phyloP scores from a whole-genome alignment of 2,329 filamentous ascomycete species.

The Aureobasidium sp. region DNA sequence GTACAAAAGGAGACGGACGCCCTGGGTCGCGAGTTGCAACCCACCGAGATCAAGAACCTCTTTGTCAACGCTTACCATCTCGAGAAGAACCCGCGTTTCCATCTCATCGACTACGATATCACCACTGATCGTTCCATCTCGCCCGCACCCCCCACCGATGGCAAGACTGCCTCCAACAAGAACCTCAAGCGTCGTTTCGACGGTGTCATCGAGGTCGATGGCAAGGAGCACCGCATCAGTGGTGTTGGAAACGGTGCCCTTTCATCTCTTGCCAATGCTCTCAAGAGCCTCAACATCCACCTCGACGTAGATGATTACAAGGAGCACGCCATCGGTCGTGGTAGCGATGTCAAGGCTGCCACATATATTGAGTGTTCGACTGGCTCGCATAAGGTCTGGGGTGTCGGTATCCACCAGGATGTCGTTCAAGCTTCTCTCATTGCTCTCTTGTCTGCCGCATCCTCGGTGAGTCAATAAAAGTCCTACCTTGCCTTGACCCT shows the following conservation, averaged over 20 bases:
- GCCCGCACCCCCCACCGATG: slow-evolving; percentile 57
- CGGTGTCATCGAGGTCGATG: slow-evolving; percentile 76
- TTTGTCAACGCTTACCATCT: slow-evolving; percentile 87
- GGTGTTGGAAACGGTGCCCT: slow-evolving; percentile 86
- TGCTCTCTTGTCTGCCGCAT: slow-evolving; percentile 75
- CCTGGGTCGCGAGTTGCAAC: slow-evolving; percentile 73
- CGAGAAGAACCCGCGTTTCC: slow-evolving; percentile 73
- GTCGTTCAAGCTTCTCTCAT: slow-evolving; percentile 84
- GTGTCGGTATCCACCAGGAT: slow-evolving; percentile 85
- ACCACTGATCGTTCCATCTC: slow-evolving; percentile 70
- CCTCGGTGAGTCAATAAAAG: slow-evolving; percentile 55
- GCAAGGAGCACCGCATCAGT: slow-evolving; percentile 65
- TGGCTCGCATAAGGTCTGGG: slow-evolving; percentile 68
- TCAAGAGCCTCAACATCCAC: slow-evolving; percentile 70
- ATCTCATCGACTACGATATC: slow-evolving; percentile 85
- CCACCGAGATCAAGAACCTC: slow-evolving; percentile 75
- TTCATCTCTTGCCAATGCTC: slow-evolving; percentile 74
- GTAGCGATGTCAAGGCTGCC: slow-evolving; percentile 77
- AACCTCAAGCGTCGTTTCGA: slow-evolving; percentile 75
- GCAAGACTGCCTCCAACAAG: slow-evolving; percentile 66
- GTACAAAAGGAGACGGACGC: slow-evolving; percentile 76
- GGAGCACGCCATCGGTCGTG: slow-evolving; percentile 82
- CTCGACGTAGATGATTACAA: slow-evolving; percentile 92
- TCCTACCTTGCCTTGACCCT: neutral
- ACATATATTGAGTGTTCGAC: slow-evolving; percentile 87